phyloP scores from a whole-genome alignment of 495 filamentous ascomycete genomes.

The Daldinia concentrica region DNA sequence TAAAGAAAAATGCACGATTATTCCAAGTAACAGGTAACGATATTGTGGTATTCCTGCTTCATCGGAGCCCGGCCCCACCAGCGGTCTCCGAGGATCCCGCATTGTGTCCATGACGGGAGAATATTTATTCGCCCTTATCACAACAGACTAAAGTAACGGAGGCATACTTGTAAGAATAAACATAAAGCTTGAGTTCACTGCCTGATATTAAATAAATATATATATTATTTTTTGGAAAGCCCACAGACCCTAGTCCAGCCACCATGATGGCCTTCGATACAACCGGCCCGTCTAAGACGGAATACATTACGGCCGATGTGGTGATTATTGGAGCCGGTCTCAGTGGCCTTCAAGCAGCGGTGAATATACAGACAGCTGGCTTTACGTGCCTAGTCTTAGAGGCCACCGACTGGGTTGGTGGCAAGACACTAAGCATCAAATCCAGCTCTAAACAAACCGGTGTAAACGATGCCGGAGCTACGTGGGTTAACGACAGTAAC shows the following conservation, averaged over 20 bases:
- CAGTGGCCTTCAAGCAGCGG: conserved; percentile 54
- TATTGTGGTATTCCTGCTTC: background rate
- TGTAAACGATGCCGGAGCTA: conserved; percentile 56
- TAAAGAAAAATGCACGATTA: background rate
- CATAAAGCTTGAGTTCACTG: no score
- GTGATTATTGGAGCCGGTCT: conserved; percentile 60
- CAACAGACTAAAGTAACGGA: background rate
- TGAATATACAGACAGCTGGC: conserved; percentile 48
- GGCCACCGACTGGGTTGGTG: conserved; percentile 60
- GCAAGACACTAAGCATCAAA: conserved; percentile 53
- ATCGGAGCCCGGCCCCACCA: background rate
- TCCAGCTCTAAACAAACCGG: conserved; percentile 39
- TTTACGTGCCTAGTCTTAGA: conserved; percentile 55
- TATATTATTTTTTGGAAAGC: no score
- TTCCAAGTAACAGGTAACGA: background rate
- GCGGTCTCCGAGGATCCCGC: background rate
- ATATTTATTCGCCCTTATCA: background rate
- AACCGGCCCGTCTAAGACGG: background rate
- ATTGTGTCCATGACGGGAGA: background rate
- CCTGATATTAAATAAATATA: background rate
- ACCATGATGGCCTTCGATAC: background rate
- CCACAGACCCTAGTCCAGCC: background rate
- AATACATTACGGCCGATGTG: conserved; percentile 44
- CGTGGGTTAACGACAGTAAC: conserved; percentile 61
- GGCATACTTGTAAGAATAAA: no score